Base-by-base conservation (phyloP, 148 eudicot genomes). In the Simmondsia chinensis region DNA sequence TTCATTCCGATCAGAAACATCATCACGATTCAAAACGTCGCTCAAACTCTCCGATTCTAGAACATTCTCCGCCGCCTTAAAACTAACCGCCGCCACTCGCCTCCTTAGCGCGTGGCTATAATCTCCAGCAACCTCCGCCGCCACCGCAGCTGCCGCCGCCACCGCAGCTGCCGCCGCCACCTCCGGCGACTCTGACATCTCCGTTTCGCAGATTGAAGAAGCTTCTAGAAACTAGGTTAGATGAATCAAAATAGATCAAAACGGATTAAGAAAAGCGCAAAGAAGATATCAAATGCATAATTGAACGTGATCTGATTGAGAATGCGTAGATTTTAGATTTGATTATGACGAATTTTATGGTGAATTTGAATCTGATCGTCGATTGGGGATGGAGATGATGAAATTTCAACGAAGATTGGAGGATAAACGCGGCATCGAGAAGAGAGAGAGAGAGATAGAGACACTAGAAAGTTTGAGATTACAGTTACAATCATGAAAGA, bases 151-250 rank as follows among this genome's bases (percentile, higher is more conserved):
- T 54, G 43, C 38, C 43, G 39, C 42, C 10, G 55, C 45, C 33
- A 57, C 43, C 36, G 65, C 21, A 9, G 48, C 21, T 9, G 58
- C 50, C 11, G 27, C 68, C 25, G 37, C 40, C 9, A 49, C 48
- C 15, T 71, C 80, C 45, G 76, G 63, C 63, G 79, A 68, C 23
- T 65, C 80, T 16, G 63, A 24, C 26, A 73, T 68, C 70, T 78
- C 58, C 80, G 76, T 79, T n/a, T 14, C 7, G 21, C 11, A 22
- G 19, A 10, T 18, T 26, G 12, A 11, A 14, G 49, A 51, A 15
- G 16, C 2, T 31, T 28, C 24, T 25, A 18, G 7, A 18, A 35
- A 22, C 19, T 29, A 1, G 31, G 21, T 21, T 10, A 3, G 32
- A 20, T 20, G 13, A 12, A 32, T 42, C 25, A 40, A 39, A 30